Percentiles rank a stretch among this genome's conserved stretches.
These are phyloP conservation scores for Hymenoscyphus occultus DNA, from an alignment of 2,329 filamentous ascomycete genomes.

Conservation along the genomic window DNA sequence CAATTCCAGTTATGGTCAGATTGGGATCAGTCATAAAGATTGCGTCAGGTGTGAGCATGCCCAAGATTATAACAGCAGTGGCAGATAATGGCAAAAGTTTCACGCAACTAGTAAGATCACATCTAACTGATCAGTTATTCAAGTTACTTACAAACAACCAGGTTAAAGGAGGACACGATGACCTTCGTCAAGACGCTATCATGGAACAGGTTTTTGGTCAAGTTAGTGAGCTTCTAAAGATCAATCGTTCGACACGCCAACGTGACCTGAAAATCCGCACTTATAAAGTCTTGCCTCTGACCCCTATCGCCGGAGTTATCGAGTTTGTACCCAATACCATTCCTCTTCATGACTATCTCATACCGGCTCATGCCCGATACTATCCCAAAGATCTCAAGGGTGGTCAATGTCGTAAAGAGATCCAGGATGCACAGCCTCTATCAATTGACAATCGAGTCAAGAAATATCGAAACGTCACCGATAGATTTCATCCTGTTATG, in stretches of 20 bases:
- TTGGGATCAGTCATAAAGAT: constrained; percentile 78
- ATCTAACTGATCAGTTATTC: not conserved
- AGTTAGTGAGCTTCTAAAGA: constrained; percentile 83
- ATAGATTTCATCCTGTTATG: constrained; percentile 88
- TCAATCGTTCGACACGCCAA: constrained; percentile 82
- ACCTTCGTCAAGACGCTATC: constrained; percentile 92
- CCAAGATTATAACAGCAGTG: constrained; percentile 84
- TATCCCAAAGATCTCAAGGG: constrained; percentile 80
- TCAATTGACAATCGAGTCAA: constrained; percentile 68
- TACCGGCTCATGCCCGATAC: constrained; percentile 85
- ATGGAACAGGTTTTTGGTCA: constrained; percentile 99
- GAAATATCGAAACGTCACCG: constrained; percentile 73
- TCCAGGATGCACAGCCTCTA: constrained; percentile 68
- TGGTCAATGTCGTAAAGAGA: constrained; percentile 73
- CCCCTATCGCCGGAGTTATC: constrained; percentile 81
- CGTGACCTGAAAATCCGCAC: constrained; percentile 87
- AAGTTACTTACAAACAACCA: constrained; percentile 35
- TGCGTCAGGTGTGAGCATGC: constrained; percentile 85
- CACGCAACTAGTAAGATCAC: constrained; percentile 69
- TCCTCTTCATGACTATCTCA: constrained; percentile 85
- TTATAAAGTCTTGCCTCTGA: constrained; percentile 93
- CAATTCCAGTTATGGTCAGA: constrained; percentile 68
- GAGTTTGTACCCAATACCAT: constrained; percentile 96
- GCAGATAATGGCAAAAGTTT: constrained; percentile 76
- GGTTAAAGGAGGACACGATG: constrained; percentile 93